Conservation (phyloP, 1,284 basidiomycete genomes). For the Cerioporus squamosus region DNA sequence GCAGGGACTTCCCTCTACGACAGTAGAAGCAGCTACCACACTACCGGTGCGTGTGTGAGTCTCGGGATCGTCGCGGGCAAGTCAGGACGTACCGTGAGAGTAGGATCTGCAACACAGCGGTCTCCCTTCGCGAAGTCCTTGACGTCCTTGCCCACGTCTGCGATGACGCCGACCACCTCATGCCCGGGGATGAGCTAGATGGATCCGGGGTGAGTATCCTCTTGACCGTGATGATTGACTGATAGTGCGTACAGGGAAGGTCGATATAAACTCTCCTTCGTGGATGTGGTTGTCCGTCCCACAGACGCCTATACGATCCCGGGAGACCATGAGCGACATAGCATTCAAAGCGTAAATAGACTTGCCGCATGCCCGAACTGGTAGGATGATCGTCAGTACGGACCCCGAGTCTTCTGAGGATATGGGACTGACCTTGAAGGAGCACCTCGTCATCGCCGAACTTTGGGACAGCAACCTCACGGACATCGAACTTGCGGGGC, state of each 20-base stretch:
- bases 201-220: not conserved
- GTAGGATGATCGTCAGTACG: not conserved
- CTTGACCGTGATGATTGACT: conserved; percentile 7
- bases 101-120: conserved; percentile 78
- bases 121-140: conserved; percentile 73
- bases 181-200: conserved; percentile 79
- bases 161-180: conserved; percentile 76
- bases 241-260: conserved; percentile 46
- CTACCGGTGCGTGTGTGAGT: conserved; percentile 36
- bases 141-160: conserved; percentile 74
- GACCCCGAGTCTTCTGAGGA: not conserved
- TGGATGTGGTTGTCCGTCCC: conserved; percentile 63
- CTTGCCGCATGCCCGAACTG: conserved; percentile 23
- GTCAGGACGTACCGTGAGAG: conserved; percentile 51
- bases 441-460: conserved; percentile 69
- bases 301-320: conserved; percentile 18
- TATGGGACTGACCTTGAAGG: conserved; percentile 58
- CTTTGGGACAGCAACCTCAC: conserved; percentile 63
- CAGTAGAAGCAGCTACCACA: conserved; percentile 87
- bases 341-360: not conserved
- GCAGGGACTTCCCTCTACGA: conserved; percentile 69
- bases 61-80: too few relatives aligned
- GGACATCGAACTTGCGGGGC: conserved; percentile 68
- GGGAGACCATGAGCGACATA: too few relatives aligned
- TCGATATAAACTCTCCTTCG: conserved; percentile 63